Conservation (phyloP, 163 green algal genomes). For the Scenedesmus sp. region DNA sequence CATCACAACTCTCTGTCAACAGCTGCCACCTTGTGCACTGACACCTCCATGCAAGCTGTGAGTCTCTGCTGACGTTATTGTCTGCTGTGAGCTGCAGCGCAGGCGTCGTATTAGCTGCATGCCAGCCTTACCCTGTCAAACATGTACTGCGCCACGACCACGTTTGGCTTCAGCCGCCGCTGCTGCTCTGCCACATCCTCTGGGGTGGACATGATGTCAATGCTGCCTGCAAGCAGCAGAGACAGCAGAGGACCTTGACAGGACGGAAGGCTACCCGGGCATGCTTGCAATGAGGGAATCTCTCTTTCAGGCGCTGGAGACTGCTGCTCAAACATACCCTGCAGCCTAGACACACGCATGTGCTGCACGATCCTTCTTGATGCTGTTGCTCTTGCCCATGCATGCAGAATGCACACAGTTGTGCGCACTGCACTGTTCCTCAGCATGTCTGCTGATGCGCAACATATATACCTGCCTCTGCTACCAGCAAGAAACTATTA, state of each 20-base stretch:
- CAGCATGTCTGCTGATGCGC: neutral
- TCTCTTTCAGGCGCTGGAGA: too few relatives aligned
- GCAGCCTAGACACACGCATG: neutral
- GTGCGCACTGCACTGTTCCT: too few relatives aligned
- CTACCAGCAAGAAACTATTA: neutral
- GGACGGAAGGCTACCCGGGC: too few relatives aligned
- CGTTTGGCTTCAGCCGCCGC: neutral
- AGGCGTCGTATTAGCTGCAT: neutral
- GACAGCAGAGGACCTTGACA: neutral
- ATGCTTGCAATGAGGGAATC: too few relatives aligned
- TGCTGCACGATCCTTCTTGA: too few relatives aligned
- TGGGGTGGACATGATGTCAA: conserved; percentile 44
- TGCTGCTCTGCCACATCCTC: conserved; percentile 45
- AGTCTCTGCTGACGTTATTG: neutral
- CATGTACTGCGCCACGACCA: conserved; percentile 13
- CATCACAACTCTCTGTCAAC: too few relatives aligned
- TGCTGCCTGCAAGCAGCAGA: conserved; percentile 18
- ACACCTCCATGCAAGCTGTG: neutral
- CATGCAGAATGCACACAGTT: too few relatives aligned
- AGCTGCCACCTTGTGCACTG: too few relatives aligned
- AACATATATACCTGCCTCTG: neutral
- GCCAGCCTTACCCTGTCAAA: neutral
- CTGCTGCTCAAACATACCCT: neutral
- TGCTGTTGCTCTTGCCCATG: too few relatives aligned
- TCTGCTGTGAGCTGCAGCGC: neutral